A percentile compares a stretch with the other conserved stretches of the same genome.
Evolutionary conservation across 1,284 basidiomycete genomes (phyloP).

Genomic region (Leccinum laetum): DNA sequence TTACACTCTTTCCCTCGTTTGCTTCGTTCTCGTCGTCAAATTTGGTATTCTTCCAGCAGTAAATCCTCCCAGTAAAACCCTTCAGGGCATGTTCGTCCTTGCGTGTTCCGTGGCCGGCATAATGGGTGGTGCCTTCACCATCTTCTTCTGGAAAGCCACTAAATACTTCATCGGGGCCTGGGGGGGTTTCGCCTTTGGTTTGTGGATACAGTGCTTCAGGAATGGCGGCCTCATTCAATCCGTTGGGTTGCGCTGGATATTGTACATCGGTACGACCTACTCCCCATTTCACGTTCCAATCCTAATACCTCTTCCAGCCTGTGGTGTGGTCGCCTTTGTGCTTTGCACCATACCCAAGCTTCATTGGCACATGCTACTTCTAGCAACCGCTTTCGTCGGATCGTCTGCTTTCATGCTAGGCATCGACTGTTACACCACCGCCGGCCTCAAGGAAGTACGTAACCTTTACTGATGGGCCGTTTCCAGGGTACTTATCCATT

Average conservation of each 20-base stretch:
- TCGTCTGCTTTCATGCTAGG: constrained; percentile 93
- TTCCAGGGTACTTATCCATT: constrained; percentile 10
- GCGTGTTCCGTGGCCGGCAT: constrained; percentile 79
- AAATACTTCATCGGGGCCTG: constrained; percentile 86
- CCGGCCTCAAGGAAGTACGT: constrained; percentile 86
- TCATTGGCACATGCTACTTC: constrained; percentile 80
- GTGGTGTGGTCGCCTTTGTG: constrained; percentile 58
- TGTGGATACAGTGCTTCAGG: constrained; percentile 86
- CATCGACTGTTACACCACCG: constrained; percentile 91
- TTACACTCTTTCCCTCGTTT: constrained; percentile 85
- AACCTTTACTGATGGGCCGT: not conserved
- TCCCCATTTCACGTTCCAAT: constrained; percentile 16
- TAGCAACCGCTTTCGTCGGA: constrained; percentile 86
- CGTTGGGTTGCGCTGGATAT: constrained; percentile 82
- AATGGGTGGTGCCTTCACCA: constrained; percentile 80
- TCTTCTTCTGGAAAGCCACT: constrained; percentile 89
- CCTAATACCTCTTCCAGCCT: constrained; percentile 38
- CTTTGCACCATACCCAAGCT: constrained; percentile 68
- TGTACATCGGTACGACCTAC: constrained; percentile 68
- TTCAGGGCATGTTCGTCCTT: constrained; percentile 90
- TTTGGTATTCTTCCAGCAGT: constrained; percentile 85
- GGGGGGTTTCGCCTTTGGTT: constrained; percentile 85
- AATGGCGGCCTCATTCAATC: constrained; percentile 79
- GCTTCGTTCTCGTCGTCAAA: constrained; percentile 86
- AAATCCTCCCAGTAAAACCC: constrained; percentile 74